Percentiles rank a stretch among this genome's conserved stretches.
Conservation (phyloP, 495 filamentous ascomycete genomes). For the Sporormia fimetaria region DNA sequence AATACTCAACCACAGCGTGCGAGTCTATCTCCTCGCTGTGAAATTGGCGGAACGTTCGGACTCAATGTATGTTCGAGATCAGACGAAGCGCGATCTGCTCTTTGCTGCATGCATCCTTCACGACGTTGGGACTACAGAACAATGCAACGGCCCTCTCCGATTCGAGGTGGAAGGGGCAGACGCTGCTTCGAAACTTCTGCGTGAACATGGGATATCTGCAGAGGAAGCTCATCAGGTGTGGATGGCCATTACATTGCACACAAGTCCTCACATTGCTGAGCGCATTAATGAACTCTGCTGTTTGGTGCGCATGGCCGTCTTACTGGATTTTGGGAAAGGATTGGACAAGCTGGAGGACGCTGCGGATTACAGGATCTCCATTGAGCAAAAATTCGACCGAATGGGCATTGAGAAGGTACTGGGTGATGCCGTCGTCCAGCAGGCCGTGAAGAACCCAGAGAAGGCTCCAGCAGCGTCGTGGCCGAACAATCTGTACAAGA, state of each 20-base stretch:
- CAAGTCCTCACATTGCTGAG: conserved; percentile 37
- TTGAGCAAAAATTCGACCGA: conserved; percentile 31
- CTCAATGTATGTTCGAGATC: conserved; percentile 21
- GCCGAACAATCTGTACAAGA: conserved; percentile 26
- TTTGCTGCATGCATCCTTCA: conserved; percentile 36
- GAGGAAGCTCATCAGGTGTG: conserved; percentile 34
- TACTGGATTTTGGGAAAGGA: conserved; percentile 34
- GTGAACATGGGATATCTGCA: conserved; percentile 23
- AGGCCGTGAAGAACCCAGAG: conserved; percentile 30
- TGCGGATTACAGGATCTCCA: conserved; percentile 4
- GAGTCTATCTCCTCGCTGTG: conserved; percentile 36
- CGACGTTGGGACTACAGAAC: conserved; percentile 34
- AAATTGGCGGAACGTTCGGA: conserved; percentile 23
- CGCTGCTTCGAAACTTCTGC: conserved; percentile 31
- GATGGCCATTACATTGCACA: conserved; percentile 39
- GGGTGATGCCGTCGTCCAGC: conserved; percentile 37
- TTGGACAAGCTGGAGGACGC: conserved; percentile 1
- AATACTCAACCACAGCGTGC: conserved; percentile 39
- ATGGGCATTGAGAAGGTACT: conserved; percentile 38
- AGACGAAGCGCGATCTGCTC: conserved; percentile 10
- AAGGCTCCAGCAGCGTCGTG: conserved; percentile 36
- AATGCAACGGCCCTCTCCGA: conserved; percentile 33
- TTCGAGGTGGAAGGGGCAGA: conserved; percentile 42
- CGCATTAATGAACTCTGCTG: conserved; percentile 32
- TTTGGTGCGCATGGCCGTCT: conserved; percentile 33